Evolutionary conservation across 495 filamentous ascomycete species (phyloP), one percentile per base, ranked within the genome.

Genomic region (Acidiella bohemica): DNA sequence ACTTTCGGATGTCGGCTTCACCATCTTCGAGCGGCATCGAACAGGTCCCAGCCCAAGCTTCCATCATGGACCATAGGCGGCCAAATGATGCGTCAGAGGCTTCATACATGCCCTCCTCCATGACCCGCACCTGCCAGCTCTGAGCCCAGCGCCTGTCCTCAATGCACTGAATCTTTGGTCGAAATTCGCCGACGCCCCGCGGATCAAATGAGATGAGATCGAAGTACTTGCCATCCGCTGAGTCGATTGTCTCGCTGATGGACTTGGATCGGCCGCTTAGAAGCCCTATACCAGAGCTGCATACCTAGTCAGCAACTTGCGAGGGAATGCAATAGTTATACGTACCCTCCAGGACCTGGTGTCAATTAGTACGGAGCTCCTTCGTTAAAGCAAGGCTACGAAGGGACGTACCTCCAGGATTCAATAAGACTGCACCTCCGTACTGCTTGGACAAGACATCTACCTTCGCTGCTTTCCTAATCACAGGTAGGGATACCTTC

Each of bases 161-260:
- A 20, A 74, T 70, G 49, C 72, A 76, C 13, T 57, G 58, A 21
- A 67, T 59, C 1, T 51, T 47, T 24, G 53, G 68, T 45, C 30
- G 52, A 24, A 22, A 43, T 14, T 33, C 39, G 20, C 53, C 67
- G 49, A 53, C 57, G 33, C 44, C 71, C 3, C 66, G 53, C 0
- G 62, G 63, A 22, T 75, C 71, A 54, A 58, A 71, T 48, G 67
- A 64, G 58, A 77, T 59, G 17, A 76, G 63, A 39, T 77, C 73
- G 47, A 63, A 72, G 36, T 62, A 67, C 46, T 58, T 62, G 19
- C 63, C 41, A 7, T 37, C 27, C 9, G 20, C 39, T 9, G 32
- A 13, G 19, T 49, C 45, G 26, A 49, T 18, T 10, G 36, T 44
- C 14, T 57, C 53, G 24, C 62, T 58, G 1, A 65, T 18, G 4